phyloP scores from a whole-genome alignment of 2,329 filamentous ascomycete genomes.

The Ceratocystis ficicola region DNA sequence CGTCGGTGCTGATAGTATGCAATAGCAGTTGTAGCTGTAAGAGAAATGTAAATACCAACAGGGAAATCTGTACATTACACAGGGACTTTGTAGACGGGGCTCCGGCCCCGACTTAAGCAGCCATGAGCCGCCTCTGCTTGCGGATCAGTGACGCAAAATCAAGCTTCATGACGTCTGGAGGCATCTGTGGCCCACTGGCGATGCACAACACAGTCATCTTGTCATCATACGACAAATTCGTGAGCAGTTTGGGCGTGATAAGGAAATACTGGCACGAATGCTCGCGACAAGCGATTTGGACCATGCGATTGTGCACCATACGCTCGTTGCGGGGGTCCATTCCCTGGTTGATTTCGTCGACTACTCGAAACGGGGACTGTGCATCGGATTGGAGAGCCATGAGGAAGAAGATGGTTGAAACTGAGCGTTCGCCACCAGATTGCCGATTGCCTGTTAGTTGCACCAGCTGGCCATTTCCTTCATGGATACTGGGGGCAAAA shows the following conservation, averaged over 20 bases:
- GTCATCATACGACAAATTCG: constrained; percentile 69
- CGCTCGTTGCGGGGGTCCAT: constrained; percentile 99
- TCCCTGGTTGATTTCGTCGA: constrained; percentile 98
- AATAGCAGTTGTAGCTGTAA: neutral
- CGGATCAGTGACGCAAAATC: constrained; percentile 39
- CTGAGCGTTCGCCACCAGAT: constrained; percentile 88
- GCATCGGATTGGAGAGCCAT: constrained; percentile 95
- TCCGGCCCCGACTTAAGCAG: constrained; percentile 24
- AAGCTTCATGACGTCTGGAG: constrained; percentile 39
- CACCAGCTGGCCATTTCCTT: constrained; percentile 22
- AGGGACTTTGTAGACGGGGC: neutral
- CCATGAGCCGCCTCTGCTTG: constrained; percentile 34
- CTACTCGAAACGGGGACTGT: constrained; percentile 88
- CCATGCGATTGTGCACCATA: constrained; percentile 96
- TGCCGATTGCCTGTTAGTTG: constrained; percentile 77
- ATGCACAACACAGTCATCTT: constrained; percentile 94
- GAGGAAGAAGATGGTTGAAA: constrained; percentile 96
- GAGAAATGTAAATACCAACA: neutral
- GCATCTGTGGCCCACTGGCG: constrained; percentile 70
- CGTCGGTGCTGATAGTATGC: neutral
- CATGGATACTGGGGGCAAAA: constrained; percentile 19
- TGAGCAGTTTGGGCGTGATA: constrained; percentile 90
- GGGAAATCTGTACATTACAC: neutral
- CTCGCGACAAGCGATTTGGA: constrained; percentile 85
- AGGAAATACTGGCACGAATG: constrained; percentile 83